These are phyloP conservation scores for Russula vinacea DNA, from an alignment of 768 basidiomycete genomes.

Conservation along the genomic window DNA sequence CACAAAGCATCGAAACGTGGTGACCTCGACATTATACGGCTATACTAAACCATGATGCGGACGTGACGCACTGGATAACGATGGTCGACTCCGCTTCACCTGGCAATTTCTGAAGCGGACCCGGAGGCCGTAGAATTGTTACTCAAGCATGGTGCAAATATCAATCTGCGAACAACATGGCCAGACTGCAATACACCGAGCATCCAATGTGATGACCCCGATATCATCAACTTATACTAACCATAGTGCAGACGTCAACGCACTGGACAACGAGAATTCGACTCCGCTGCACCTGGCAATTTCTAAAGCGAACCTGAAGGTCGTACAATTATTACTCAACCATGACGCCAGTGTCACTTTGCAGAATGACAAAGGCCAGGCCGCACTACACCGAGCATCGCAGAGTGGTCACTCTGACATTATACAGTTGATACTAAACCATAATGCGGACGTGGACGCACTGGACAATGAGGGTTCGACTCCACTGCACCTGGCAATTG, in stretches of 20 bases:
- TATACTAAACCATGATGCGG: too few species aligned
- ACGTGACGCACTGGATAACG: too few species aligned
- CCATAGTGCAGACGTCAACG: not conserved
- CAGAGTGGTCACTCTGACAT: not conserved
- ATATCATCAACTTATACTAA: not conserved
- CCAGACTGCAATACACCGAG: too few species aligned
- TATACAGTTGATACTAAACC: not conserved
- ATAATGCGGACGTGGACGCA: not conserved
- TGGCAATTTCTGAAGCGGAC: too few species aligned
- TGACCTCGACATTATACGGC: not conserved
- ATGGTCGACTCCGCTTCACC: too few species aligned
- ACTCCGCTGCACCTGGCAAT: conserved; percentile 1
- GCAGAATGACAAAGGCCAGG: not conserved
- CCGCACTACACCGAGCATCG: conserved; percentile 22
- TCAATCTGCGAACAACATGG: too few species aligned
- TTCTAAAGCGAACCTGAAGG: too few species aligned
- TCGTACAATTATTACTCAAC: not conserved
- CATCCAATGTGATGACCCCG: too few species aligned
- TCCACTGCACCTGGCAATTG: not conserved
- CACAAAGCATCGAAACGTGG: too few species aligned
- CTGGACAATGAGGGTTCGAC: not conserved
- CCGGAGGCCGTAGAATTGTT: too few species aligned
- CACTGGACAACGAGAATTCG: not conserved
- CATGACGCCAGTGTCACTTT: not conserved
- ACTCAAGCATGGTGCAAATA: too few species aligned